phyloP scores from a whole-genome alignment of 257 asterid species.

The Solanum piurae region DNA sequence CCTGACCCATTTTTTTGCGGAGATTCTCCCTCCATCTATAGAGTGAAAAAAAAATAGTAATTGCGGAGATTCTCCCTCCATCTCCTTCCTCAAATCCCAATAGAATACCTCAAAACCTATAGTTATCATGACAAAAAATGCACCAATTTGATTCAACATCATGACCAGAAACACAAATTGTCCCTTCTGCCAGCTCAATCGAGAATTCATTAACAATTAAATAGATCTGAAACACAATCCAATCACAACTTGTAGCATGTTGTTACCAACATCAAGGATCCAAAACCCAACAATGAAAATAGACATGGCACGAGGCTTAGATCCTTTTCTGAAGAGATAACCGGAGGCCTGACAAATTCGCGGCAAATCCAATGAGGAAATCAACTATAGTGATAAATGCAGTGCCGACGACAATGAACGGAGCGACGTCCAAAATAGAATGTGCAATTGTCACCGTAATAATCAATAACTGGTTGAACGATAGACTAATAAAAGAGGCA shows the following conservation, averaged over 20 bases:
- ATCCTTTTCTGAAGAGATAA: slow-evolving; percentile 23
- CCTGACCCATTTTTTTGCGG: too few species aligned
- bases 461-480: slow-evolving; percentile 81
- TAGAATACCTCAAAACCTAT: too few species aligned
- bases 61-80: too few species aligned
- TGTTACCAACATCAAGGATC: slow-evolving; percentile 79
- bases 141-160: too few species aligned
- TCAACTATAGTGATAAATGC: slow-evolving; percentile 34
- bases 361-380: slow-evolving; percentile 71
- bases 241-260: slow-evolving; percentile 55
- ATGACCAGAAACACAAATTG: too few species aligned
- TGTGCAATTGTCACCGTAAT: slow-evolving; percentile 58
- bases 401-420: slow-evolving; percentile 69
- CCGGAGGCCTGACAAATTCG: slow-evolving; percentile 66
- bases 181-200: too few species aligned
- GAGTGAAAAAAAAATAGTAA: too few species aligned
- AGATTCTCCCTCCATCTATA: too few species aligned
- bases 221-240: too few species aligned
- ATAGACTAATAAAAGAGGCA: slow-evolving; percentile 78
- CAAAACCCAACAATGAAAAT: slow-evolving; percentile 76
- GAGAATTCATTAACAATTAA: too few species aligned
- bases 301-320: slow-evolving; percentile 56
- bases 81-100: too few species aligned
- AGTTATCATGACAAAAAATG: too few species aligned
- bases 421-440: slow-evolving; percentile 65